Evolutionary conservation across 495 filamentous ascomycete species (phyloP), one percentile per base, ranked within the genome.

Genomic region (Penicillium canescens): DNA sequence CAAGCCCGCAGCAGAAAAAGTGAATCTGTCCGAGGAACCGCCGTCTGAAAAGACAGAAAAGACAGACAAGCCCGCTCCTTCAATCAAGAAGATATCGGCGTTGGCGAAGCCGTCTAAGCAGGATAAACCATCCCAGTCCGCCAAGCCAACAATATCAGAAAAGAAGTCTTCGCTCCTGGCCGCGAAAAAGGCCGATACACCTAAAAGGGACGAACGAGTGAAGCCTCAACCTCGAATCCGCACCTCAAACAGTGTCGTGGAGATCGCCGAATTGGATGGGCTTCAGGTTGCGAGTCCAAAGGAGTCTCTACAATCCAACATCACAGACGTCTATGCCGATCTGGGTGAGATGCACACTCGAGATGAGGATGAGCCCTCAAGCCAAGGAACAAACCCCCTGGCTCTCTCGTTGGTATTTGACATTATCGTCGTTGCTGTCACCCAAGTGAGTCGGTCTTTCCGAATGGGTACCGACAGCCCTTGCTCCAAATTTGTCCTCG

Each of bases 211-310:
- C 16, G 52, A 59, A 12, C 54, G 52, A 21, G 42, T 51, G 4
- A 61, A 62, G 26, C 37, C 57, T n/a, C 53, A 60, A 13, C 59
- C 64, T 7, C 62, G 56, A 11, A 31, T 56, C 10, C 61, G 54
- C 4, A 53, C 60, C 6, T 50, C 56, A 5, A 37, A 47, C 9
- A 58, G 35, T 48, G 54, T 61, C 6, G 45, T 60, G 11, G 72
- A 69, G 37, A 68, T 77, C 13, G 74, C 73, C 3, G 74, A 77
- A 47, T 46, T 77, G 26, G 74, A 77, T 42, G 73, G 74, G 6
- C 65, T 67, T 21, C 74, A 77, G 56, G 61, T 77, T 1, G 50
- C 49, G 33, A 61, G 35, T 14, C 45, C 34, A 31, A 61, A 58
- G 48, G 44, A 56, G 5, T 36, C 35, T 13, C 54, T 65, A 26